A percentile compares a stretch with the other conserved stretches of the same genome.
These are phyloP conservation scores for Saccharata proteae DNA, from an alignment of 2,329 filamentous ascomycete genomes.

Conservation along the genomic window DNA sequence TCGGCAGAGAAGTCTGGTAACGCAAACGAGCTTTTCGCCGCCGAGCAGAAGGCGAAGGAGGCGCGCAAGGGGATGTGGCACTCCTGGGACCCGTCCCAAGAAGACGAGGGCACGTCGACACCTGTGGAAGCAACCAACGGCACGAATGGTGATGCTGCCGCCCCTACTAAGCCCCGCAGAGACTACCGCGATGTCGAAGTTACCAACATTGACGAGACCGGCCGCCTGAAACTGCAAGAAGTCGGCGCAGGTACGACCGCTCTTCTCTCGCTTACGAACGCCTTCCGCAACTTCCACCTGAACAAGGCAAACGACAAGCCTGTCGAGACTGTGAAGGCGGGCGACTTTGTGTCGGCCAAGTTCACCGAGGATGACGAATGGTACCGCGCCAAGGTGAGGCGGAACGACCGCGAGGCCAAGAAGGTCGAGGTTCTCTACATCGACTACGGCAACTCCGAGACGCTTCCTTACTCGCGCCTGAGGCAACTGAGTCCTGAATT, in stretches of 20 bases:
- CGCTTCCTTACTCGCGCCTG: constrained; percentile 70
- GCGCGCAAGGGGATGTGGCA: constrained; percentile 81
- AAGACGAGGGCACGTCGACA: constrained; percentile 48
- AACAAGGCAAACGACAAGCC: constrained; percentile 68
- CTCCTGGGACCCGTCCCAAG: constrained; percentile 84
- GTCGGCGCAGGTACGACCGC: constrained; percentile 76
- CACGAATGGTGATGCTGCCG: constrained; percentile 38
- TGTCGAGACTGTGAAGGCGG: constrained; percentile 71
- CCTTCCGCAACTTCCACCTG: constrained; percentile 84
- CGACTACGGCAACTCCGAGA: constrained; percentile 93
- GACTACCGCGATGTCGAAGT: constrained; percentile 93
- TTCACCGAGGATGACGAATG: constrained; percentile 84
- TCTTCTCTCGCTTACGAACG: constrained; percentile 75
- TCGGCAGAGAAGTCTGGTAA: constrained; percentile 94
- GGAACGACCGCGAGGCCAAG: constrained; percentile 81
- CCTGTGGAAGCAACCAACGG: constrained; percentile 34
- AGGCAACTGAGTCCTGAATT: constrained; percentile 79
- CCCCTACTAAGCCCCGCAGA: constrained; percentile 52
- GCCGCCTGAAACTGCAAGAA: constrained; percentile 81
- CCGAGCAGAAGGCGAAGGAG: constrained; percentile 83
- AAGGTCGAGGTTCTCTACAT: constrained; percentile 86
- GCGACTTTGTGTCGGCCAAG: constrained; percentile 81
- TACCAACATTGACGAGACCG: constrained; percentile 75
- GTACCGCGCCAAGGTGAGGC: constrained; percentile 84
- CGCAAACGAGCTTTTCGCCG: constrained; percentile 71